Percentiles rank a stretch among this genome's conserved stretches.
Evolutionary conservation across 192 early-diverging fungal species (phyloP).

Genomic region (Rhizophagus sp.): DNA sequence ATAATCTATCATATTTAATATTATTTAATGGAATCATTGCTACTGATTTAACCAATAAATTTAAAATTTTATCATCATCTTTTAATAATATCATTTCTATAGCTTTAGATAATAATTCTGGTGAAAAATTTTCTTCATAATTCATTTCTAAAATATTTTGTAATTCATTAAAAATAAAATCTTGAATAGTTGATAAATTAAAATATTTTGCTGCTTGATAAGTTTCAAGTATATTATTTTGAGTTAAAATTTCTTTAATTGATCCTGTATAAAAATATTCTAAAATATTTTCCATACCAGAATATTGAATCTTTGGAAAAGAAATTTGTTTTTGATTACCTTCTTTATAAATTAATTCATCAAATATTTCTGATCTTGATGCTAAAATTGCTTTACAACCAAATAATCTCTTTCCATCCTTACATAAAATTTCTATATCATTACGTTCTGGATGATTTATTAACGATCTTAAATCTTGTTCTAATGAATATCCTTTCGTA

Average conservation of each 20-base stretch:
- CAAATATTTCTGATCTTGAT: conserved; percentile 1
- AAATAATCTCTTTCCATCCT: background rate
- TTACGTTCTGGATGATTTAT: background rate
- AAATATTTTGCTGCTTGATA: background rate
- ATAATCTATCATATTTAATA: background rate
- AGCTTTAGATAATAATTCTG: conserved; percentile 2
- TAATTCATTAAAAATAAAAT: background rate
- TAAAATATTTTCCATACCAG: background rate
- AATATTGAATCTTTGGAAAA: background rate
- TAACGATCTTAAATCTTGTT: background rate
- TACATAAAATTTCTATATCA: background rate
- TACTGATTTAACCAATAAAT: background rate
- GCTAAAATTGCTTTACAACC: conserved; percentile 9
- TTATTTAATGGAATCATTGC: background rate
- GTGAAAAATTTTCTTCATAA: background rate
- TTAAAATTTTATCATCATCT: background rate
- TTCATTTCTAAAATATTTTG: background rate
- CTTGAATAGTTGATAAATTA: background rate
- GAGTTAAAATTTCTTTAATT: background rate
- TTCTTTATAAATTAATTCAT: conserved; percentile 18
- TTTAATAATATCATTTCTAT: background rate
- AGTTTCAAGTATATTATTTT: background rate
- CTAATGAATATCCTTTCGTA: background rate
- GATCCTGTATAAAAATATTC: conserved; percentile 13
- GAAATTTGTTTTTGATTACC: background rate